phyloP scores from a whole-genome alignment of 2,329 filamentous ascomycete genomes.

The Microsporum audouinii region DNA sequence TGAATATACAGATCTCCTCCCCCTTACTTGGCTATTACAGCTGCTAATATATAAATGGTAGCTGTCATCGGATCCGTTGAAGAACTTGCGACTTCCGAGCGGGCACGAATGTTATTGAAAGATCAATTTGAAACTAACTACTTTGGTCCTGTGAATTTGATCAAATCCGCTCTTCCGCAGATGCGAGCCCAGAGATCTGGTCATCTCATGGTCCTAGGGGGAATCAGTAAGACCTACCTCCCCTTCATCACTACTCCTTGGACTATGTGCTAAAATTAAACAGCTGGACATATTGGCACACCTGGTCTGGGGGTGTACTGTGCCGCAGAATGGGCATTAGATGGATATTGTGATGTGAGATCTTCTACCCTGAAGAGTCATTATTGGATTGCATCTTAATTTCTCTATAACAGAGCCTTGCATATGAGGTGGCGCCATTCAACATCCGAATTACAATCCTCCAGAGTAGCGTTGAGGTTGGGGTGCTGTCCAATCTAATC shows the following conservation, averaged over 20 bases:
- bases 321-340: conserved; percentile 84
- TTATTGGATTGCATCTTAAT: neutral
- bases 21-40: neutral
- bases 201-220: conserved; percentile 81
- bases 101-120: conserved; percentile 65
- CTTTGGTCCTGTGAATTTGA: conserved; percentile 92
- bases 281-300: conserved; percentile 76
- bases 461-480: conserved; percentile 88
- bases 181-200: conserved; percentile 72
- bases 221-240: conserved; percentile 50
- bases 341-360: conserved; percentile 78
- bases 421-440: conserved; percentile 93
- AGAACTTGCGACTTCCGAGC: conserved; percentile 63
- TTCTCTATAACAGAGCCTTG: conserved; percentile 48
- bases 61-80: conserved; percentile 84
- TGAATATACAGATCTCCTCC: conserved; percentile 26
- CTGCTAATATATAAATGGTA: conserved; percentile 24
- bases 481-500: conserved; percentile 75
- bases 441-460: conserved; percentile 94
- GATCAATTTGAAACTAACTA: conserved; percentile 93
- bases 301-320: conserved; percentile 86
- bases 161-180: conserved; percentile 72
- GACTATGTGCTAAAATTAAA: neutral
- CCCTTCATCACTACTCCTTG: neutral
- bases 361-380: neutral